phyloP scores from a whole-genome alignment of 192 early-diverging fungal genomes.

The Geranomyces variabilis region DNA sequence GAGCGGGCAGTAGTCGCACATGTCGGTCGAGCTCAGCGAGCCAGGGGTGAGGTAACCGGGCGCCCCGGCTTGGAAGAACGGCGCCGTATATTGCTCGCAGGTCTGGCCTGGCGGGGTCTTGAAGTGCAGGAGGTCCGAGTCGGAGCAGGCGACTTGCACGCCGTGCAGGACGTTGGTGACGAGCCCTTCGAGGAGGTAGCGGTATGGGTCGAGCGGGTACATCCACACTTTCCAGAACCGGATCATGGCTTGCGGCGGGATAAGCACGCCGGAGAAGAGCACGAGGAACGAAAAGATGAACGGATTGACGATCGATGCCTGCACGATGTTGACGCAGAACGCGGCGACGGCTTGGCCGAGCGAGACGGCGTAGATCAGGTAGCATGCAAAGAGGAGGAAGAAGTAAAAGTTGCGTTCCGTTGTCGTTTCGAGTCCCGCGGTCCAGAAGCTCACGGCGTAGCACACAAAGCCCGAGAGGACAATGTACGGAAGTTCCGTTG shows the following conservation, averaged over 20 bases:
- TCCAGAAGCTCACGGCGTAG: slow-evolving; percentile 65
- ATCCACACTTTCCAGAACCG: slow-evolving; percentile 67
- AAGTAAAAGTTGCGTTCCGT: slow-evolving; percentile 63
- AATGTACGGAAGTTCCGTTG: slow-evolving; percentile 66
- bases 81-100: slow-evolving; percentile 61
- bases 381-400: slow-evolving; percentile 56
- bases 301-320: slow-evolving; percentile 66
- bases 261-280: slow-evolving; percentile 67
- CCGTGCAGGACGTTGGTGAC: slow-evolving; percentile 61
- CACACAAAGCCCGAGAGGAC: slow-evolving; percentile 58
- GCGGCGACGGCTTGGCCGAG: slow-evolving; percentile 64
- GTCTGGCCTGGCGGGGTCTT: slow-evolving; percentile 58
- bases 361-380: slow-evolving; percentile 59
- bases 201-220: slow-evolving; percentile 67
- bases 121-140: slow-evolving; percentile 49
- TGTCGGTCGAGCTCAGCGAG: slow-evolving; percentile 50
- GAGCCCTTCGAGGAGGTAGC: slow-evolving; percentile 64
- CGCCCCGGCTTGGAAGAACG: slow-evolving; percentile 48
- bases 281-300: slow-evolving; percentile 62
- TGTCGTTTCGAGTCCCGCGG: slow-evolving; percentile 48
- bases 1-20: slow-evolving; percentile 70
- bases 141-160: slow-evolving; percentile 48
- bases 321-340: slow-evolving; percentile 55
- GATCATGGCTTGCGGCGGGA: slow-evolving; percentile 59
- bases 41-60: slow-evolving; percentile 59